These are phyloP conservation scores for Mycena indigotica DNA, from an alignment of 768 basidiomycete species.

Conservation along the genomic window DNA sequence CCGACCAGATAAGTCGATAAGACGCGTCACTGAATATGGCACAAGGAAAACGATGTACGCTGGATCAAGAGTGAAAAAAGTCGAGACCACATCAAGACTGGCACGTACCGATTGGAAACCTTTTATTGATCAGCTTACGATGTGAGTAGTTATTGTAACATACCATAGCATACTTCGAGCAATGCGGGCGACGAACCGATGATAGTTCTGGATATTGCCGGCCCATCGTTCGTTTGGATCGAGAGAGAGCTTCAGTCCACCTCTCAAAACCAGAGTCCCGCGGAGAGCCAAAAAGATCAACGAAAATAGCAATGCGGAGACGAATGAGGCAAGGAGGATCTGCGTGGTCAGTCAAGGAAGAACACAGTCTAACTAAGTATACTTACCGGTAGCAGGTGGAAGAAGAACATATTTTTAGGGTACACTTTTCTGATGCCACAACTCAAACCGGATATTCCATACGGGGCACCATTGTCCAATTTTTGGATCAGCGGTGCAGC, in stretches of 20 bases:
- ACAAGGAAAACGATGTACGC: conserved; percentile 62
- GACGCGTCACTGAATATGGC: conserved; percentile 57
- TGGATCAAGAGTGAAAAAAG: conserved; percentile 27
- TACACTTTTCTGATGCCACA: conserved; percentile 54
- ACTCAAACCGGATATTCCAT: conserved; percentile 52
- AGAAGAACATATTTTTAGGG: conserved; percentile 46
- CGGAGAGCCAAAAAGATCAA: conserved; percentile 63
- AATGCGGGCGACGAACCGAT: conserved; percentile 61
- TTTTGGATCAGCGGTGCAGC: conserved; percentile 39
- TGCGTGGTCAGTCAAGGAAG: conserved; percentile 23
- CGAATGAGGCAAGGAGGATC: conserved; percentile 61
- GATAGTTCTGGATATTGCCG: conserved; percentile 50
- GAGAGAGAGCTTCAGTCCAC: conserved; percentile 53
- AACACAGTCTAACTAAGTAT: neutral
- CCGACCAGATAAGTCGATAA: conserved; percentile 51
- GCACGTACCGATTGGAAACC: conserved; percentile 59
- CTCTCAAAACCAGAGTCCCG: conserved; percentile 53
- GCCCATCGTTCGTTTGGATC: conserved; percentile 50
- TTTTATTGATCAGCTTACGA: conserved; percentile 26
- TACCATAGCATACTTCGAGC: conserved; percentile 74
- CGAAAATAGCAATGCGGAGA: conserved; percentile 60
- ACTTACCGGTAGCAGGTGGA: conserved; percentile 63
- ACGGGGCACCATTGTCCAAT: conserved; percentile 38
- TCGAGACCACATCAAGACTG: neutral
- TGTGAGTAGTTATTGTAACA: conserved; percentile 22